Evolutionary conservation across 768 basidiomycete genomes (phyloP), one percentile per base, ranked within the genome.

Genomic region (Galerina marginata): DNA sequence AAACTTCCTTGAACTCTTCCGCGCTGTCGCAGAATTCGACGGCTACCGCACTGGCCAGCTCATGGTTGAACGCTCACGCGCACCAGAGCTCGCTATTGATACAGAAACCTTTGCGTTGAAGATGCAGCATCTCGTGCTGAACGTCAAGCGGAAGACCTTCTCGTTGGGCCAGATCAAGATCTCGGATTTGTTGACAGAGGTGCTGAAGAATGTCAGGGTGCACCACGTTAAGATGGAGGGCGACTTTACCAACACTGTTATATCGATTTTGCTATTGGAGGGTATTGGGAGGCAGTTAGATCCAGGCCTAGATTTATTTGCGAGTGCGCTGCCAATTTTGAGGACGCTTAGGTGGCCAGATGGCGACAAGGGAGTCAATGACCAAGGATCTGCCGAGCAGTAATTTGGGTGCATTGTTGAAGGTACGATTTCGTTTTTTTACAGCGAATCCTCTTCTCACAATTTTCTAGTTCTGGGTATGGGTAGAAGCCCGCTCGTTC

Each of bases 181-280:
- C 56, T 90, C 92, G 29, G 96, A 99, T 72, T 86, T 99, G 61
- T 78, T 99, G 33, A 91, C 86, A 3, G 92, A 96, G 63, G 97
- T 99, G 7, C 78, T 99, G 50, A 88, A 79, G 67, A 86, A 89
- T 37, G 96, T 99, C 3, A 81, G 95, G 59, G 81, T 85, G 65
- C 96, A 98, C 73, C 96, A 97, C 70, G 97, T 99, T 64, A 98
- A 94, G 80, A 92, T 99, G 89, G 96, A 99, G 77, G 95, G 90
- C 12, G 97, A 99, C 73, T 99, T 99, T 71, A 89, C 99, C 71
- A 99, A 99, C 75, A 99, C 97, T 0, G 95, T 99, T 60, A 91
- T 99, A 60, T 93, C 92, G 9, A 94, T 98, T 57, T 75, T 99
- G 55, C 74, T 99, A 42, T 78, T 99, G 55, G 97, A 99, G 75